Percentiles rank a stretch among this genome's conserved stretches.
phyloP scores from a whole-genome alignment of 225 moss, liverwort and hornwort genomes.

The Antitrichia curtipendula region DNA sequence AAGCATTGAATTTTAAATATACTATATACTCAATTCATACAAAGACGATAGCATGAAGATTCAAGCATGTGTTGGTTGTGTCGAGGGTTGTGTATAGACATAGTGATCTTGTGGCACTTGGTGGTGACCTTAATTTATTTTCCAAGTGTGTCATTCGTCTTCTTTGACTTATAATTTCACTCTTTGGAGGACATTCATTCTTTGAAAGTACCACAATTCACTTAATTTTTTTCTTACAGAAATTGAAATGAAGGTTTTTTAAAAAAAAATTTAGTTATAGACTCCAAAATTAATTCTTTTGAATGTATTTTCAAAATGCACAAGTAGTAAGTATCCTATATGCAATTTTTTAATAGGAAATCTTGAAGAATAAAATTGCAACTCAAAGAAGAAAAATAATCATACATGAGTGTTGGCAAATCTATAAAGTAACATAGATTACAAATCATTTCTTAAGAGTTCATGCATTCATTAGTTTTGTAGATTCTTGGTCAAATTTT shows the following conservation, averaged over 20 bases:
- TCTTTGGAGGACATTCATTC: neutral
- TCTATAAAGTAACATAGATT: neutral
- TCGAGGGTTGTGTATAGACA: neutral
- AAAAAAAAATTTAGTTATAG: accelerated
- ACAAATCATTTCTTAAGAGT: neutral
- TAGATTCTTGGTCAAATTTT: neutral
- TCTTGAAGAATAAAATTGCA: neutral
- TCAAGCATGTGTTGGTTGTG: neutral
- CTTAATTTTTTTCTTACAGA: accelerated
- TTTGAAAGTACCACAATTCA: neutral
- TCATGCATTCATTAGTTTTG: accelerated
- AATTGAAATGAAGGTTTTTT: neutral
- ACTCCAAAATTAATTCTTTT: neutral
- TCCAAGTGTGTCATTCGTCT: neutral
- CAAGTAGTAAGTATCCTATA: neutral
- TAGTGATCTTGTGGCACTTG: neutral
- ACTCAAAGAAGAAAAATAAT: neutral
- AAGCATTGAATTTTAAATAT: accelerated
- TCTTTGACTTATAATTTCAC: neutral
- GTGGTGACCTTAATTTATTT: neutral
- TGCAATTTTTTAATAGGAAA: neutral
- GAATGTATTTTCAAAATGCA: neutral
- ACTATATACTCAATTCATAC: accelerated
- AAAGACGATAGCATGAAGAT: neutral
- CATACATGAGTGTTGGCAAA: neutral